These are phyloP conservation scores for Pestalotiopsis sp. DNA, from an alignment of 2,329 filamentous ascomycete species.

Conservation along the genomic window DNA sequence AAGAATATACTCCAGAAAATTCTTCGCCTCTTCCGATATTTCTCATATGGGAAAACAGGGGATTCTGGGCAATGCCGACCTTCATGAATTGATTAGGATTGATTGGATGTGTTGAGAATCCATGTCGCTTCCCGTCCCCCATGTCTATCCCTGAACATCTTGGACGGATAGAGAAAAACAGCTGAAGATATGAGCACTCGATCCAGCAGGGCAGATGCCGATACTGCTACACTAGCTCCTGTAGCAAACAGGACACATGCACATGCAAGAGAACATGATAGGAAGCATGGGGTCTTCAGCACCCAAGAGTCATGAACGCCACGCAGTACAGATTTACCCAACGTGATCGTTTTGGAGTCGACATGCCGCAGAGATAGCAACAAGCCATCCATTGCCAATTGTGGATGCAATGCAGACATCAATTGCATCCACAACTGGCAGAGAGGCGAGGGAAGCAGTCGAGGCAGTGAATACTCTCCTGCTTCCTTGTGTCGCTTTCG, in stretches of 20 bases:
- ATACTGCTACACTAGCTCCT: background rate
- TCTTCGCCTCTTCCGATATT: background rate
- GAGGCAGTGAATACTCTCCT: background rate
- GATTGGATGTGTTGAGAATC: background rate
- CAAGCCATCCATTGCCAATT: background rate
- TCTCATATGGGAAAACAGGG: background rate
- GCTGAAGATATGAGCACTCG: background rate
- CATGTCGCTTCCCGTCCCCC: background rate
- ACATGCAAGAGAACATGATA: background rate
- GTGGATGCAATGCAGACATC: background rate
- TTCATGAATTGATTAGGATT: background rate
- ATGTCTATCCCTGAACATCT: background rate
- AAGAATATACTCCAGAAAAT: background rate
- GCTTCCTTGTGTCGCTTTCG: background rate
- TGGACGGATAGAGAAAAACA: background rate
- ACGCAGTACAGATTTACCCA: background rate
- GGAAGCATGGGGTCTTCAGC: background rate
- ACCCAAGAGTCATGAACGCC: background rate
- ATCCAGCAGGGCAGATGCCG: background rate
- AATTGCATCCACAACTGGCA: background rate
- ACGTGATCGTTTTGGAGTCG: background rate
- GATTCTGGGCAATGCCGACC: background rate
- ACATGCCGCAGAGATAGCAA: background rate
- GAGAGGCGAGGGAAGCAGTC: background rate
- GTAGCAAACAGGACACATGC: background rate